Percentiles rank a stretch among this genome's conserved stretches.
Conservation (phyloP, 2,329 filamentous ascomycete species). For the Aureobasidium sp. region DNA sequence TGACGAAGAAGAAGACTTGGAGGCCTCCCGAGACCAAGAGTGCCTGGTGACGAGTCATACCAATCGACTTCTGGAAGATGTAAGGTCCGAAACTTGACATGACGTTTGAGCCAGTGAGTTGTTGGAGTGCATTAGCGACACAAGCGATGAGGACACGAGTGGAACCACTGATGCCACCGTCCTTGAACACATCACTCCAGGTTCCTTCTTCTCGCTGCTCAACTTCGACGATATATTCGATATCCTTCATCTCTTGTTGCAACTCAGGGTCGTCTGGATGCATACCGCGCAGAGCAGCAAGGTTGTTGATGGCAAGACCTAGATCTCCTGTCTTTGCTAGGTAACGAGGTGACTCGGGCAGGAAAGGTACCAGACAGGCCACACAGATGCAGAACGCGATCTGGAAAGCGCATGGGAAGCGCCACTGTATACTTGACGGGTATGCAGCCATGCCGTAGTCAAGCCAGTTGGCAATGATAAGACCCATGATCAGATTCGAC, state of each 20-base stretch:
- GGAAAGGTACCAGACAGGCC: slow-evolving; percentile 34
- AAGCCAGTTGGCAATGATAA: slow-evolving; percentile 32
- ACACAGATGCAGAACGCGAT: slow-evolving; percentile 42
- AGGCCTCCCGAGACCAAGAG: slow-evolving; percentile 19
- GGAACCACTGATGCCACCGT: slow-evolving; percentile 26
- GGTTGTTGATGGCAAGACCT: slow-evolving; percentile 38
- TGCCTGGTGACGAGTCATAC: slow-evolving; percentile 13
- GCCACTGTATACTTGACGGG: slow-evolving; percentile 41
- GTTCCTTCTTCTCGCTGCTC: slow-evolving; percentile 26
- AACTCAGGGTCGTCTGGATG: slow-evolving; percentile 29
- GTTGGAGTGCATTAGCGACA: slow-evolving; percentile 11
- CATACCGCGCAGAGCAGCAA: slow-evolving; percentile 39
- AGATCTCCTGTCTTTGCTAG: slow-evolving; percentile 36
- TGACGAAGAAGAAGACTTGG: slow-evolving; percentile 23
- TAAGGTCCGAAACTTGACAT: slow-evolving; percentile 18
- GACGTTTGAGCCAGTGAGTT: slow-evolving; percentile 21
- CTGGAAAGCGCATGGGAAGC: slow-evolving; percentile 47
- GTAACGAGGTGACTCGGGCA: slow-evolving; percentile 37
- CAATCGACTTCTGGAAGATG: slow-evolving; percentile 17
- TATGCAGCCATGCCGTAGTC: slow-evolving; percentile 41
- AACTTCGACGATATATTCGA: slow-evolving; percentile 30
- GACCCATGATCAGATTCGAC: slow-evolving; percentile 41
- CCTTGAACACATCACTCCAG: slow-evolving; percentile 28
- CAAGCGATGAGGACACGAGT: slow-evolving; percentile 17
- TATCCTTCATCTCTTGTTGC: slow-evolving; percentile 36